Conservation (phyloP, 805 yeast species). For the Wickerhamiella kazuoi region DNA sequence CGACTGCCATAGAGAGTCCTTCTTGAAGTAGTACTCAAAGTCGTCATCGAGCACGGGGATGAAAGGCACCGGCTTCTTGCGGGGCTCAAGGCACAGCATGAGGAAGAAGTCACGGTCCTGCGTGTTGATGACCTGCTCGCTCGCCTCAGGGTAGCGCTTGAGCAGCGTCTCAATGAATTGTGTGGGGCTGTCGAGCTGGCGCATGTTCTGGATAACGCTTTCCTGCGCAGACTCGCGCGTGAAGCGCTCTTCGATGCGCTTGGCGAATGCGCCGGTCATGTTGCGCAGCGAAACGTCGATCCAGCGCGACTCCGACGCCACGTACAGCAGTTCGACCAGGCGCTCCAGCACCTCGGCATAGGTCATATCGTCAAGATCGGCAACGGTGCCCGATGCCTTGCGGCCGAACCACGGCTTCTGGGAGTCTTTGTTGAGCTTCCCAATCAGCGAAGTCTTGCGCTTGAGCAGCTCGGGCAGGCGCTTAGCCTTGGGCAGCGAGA, state of each 20-base stretch:
- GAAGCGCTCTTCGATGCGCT: constrained; percentile 96
- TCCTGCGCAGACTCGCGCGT: constrained; percentile 28
- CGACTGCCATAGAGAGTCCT: constrained; percentile 97
- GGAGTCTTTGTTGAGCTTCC: constrained; percentile 77
- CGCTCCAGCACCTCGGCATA: constrained; percentile 80
- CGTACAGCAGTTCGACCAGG: constrained; percentile 74
- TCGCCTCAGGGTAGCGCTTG: constrained; percentile 53
- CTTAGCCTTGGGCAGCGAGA: constrained; percentile 78
- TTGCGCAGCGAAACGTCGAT: constrained; percentile 72
- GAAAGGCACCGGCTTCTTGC: constrained; percentile 94
- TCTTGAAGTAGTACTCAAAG: constrained; percentile 92
- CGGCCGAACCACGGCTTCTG: constrained; percentile 97
- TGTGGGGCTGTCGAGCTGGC: constrained; percentile 47
- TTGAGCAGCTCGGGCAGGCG: constrained; percentile 56
- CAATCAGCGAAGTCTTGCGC: constrained; percentile 74
- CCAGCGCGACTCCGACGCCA: constrained; percentile 67
- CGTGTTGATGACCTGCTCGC: constrained; percentile 70
- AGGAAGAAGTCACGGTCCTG: constrained; percentile 92
- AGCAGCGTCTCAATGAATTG: constrained; percentile 42
- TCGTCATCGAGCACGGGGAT: constrained; percentile 89
- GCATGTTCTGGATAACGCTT: constrained; percentile 59
- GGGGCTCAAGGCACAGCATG: constrained; percentile 61
- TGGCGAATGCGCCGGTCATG: constrained; percentile 69
- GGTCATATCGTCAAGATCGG: constrained; percentile 91
- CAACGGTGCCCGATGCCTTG: constrained; percentile 51